Evolutionary conservation across 192 early-diverging fungal species (phyloP), one percentile per base, ranked within the genome.

Genomic region (Mortierella alpina): DNA sequence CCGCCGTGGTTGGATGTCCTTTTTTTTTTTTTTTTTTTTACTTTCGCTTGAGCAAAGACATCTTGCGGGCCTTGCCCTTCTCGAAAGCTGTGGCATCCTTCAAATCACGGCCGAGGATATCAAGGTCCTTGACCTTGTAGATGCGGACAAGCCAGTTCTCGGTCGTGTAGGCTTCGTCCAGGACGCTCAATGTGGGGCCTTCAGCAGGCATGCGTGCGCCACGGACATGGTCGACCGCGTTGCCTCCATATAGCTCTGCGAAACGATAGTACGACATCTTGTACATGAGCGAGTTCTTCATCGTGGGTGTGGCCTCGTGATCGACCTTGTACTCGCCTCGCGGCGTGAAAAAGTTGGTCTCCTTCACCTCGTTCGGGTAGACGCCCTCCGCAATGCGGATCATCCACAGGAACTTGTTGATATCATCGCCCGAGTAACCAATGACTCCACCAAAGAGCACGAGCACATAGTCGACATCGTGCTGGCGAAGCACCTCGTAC

Each of bases 391-490:
- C 96, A 82, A 99, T 99, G 59, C 98, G 92, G 65, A 99, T 93
- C 98, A 99, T 99, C 98, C 98, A 99, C 86, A 99, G 72, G 87
- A 98, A 99, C 87, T 99, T 99, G 91, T 99, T 99, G 87, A 99
- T 97, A 83, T 99, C 98, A 84, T 99, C 98, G 20, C 98, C 98
- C 22, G 95, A 96, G 83, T 99, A 99, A 7, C 98, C 98, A 59
- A 99, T 87, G 54, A 96, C 88, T 1, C 92, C 97, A 66, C 98
- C 98, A 84, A 99, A 99, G 54, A 99, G 92, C 0, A 99, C 92
- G 44, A 99, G 86, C 3, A 99, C 96, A 75, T 99, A 99, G 81
- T 96, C 94, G 14, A 99, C 98, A 86, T 99, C 98, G 73, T 95
- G 95, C 56, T 88, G 86, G 39, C 92, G 87, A 78, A 98, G 94